Evolutionary conservation across 345 rosid species (phyloP).

Genomic region (Aquilaria malaccensis): DNA sequence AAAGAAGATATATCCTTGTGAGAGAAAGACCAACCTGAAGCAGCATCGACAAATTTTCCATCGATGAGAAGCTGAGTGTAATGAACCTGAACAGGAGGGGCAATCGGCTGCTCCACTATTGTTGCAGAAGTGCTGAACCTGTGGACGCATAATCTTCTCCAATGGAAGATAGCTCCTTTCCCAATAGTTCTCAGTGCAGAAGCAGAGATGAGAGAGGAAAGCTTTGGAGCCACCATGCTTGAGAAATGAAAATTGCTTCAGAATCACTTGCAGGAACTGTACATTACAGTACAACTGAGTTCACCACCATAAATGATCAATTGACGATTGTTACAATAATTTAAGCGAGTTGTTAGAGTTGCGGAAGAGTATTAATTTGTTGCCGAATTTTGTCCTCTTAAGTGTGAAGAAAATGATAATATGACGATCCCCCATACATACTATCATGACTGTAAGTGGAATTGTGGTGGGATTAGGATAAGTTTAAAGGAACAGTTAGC

Average conservation of each 20-base stretch:
- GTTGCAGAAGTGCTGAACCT: conserved; percentile 9
- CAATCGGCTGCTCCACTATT: conserved; percentile 7
- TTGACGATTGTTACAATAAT: no score
- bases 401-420: no score
- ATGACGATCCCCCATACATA: no score
- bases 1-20: background rate
- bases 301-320: no score
- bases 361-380: no score
- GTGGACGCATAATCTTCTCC: conserved; percentile 5
- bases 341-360: no score
- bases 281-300: no score
- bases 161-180: background rate
- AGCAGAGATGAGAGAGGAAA: conserved; percentile 7
- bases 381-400: no score
- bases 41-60: conserved; percentile 25
- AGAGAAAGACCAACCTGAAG: conserved; percentile 15
- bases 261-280: background rate
- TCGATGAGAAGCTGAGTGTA: conserved; percentile 18
- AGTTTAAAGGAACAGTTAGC: no score
- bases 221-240: conserved; percentile 13
- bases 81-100: conserved; percentile 15
- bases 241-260: background rate
- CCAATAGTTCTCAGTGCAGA: conserved; percentile 5
- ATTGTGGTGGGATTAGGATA: no score
- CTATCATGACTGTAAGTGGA: no score